Percentiles rank a stretch among this genome's conserved stretches.
Conservation (phyloP, 257 asterid species). For the Solanum sitiens region DNA sequence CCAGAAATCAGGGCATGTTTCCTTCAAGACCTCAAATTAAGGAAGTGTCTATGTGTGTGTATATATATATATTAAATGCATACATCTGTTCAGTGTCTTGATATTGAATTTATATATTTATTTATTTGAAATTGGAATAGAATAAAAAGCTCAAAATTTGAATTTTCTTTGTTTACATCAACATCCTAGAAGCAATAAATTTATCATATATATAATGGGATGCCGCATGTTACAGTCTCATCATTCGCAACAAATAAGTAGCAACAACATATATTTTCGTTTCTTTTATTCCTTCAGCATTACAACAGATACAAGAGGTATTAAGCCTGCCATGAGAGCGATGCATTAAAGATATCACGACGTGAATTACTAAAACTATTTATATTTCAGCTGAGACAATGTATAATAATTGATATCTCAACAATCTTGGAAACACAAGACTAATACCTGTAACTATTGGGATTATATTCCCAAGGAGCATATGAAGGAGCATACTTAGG, state of each 20-base stretch:
- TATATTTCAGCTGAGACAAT: background rate
- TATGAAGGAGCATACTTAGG: background rate
- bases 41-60: background rate
- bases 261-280: background rate
- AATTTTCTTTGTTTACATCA: background rate
- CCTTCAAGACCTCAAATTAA: background rate
- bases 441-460: slow-evolving; percentile 40
- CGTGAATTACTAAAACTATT: background rate
- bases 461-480: slow-evolving; percentile 52
- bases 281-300: background rate
- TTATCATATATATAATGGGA: background rate
- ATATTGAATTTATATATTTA: background rate
- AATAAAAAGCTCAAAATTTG: background rate
- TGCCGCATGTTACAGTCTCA: background rate
- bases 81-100: background rate
- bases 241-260: background rate
- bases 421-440: background rate
- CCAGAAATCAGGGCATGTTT: background rate
- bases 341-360: background rate
- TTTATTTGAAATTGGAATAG: background rate
- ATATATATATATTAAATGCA: background rate
- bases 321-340: background rate
- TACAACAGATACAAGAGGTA: background rate
- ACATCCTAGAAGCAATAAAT: background rate
- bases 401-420: background rate